Evolutionary conservation across 176 grass and related monocot genomes (phyloP), one percentile per base, ranked within the genome.

Genomic region (Elaeis guineensis): DNA sequence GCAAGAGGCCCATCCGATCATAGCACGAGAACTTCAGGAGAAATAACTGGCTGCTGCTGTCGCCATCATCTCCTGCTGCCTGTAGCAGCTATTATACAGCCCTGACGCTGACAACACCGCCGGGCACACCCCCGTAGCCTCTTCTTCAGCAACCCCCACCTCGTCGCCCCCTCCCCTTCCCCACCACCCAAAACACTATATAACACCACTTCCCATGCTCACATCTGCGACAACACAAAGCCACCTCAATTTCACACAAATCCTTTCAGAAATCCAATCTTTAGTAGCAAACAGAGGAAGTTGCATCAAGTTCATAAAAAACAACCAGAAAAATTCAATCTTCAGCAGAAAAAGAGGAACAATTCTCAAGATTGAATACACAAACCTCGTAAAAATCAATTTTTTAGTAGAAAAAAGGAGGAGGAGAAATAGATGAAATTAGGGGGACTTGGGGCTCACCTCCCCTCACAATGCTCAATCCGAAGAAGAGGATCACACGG

Each of bases 1-100:
- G 69, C 58, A 72, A 52, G 16, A 72, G 69, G 9, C 49, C 58
- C 58, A 72, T 39, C 23, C 69, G 24, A 61, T 72, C 69, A 22
- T 30, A 30, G 49, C 69, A 62, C 3, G 39, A 72, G 49, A 62
- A 72, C 57, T 72, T 61, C 17, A 72, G 69, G 6, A 72, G 49
- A 52, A 61, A 72, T 17, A 72, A 23, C 19, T 72, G 57, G 49
- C 8, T 17, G 14, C 58, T 72, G 24, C 24, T 72, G 39, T 28
- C 7, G 0, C 48, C 39, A 1, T 21, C 55, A n/a, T 29, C 69
- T 62, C 55, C 21, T 72, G 35, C 35, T 44, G 35, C 4, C 4
- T 30, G 51, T 54, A 67, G 51, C 19, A 51, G 19, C 9, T 54
- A 22, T 32, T 35, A 5, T 67, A 51, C 5, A 55, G 50, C 17